Conservation (phyloP, 352 stramenopile genomes). For the Phytopythium montanum region DNA sequence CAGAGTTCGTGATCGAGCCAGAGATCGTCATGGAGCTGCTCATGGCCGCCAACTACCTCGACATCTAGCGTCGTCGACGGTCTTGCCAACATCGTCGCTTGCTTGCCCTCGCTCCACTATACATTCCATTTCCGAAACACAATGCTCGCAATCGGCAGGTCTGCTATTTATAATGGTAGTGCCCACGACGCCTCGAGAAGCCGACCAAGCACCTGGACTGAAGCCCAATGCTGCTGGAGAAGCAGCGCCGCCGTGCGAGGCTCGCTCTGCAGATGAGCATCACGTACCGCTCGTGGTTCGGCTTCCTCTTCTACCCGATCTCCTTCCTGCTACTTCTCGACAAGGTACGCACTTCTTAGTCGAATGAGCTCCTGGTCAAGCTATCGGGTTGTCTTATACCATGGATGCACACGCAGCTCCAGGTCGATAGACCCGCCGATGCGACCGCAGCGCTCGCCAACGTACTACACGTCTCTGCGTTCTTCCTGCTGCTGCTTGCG, state of each 20-base stretch:
- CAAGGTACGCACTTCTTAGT: slow-evolving; percentile 33
- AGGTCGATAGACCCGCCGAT: not conserved
- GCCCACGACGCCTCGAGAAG: too few species aligned
- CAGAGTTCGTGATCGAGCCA: slow-evolving; percentile 98
- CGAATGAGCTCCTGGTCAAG: not conserved
- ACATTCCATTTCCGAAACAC: not conserved
- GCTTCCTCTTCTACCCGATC: slow-evolving; percentile 55
- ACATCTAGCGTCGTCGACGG: slow-evolving; percentile 71
- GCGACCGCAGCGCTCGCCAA: slow-evolving; percentile 26
- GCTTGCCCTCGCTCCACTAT: too few species aligned
- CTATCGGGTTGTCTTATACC: too few species aligned
- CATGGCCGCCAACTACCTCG: slow-evolving; percentile 97
- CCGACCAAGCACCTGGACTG: not conserved
- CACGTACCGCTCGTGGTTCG: slow-evolving; percentile 52
- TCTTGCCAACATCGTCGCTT: too few species aligned
- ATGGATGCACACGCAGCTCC: not conserved
- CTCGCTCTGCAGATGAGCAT: slow-evolving; percentile 59
- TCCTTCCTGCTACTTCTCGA: slow-evolving; percentile 53
- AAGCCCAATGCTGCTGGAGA: slow-evolving; percentile 26
- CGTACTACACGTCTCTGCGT: slow-evolving; percentile 34
- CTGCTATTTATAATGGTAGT: slow-evolving; percentile 1
- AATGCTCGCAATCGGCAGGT: not conserved
- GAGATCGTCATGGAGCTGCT: slow-evolving; percentile 97
- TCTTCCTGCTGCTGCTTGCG: slow-evolving; percentile 38
- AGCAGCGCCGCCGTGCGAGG: slow-evolving; percentile 31